Base-by-base conservation (phyloP, 2,329 filamentous ascomycete genomes). In the Pseudopyricularia javanii region DNA sequence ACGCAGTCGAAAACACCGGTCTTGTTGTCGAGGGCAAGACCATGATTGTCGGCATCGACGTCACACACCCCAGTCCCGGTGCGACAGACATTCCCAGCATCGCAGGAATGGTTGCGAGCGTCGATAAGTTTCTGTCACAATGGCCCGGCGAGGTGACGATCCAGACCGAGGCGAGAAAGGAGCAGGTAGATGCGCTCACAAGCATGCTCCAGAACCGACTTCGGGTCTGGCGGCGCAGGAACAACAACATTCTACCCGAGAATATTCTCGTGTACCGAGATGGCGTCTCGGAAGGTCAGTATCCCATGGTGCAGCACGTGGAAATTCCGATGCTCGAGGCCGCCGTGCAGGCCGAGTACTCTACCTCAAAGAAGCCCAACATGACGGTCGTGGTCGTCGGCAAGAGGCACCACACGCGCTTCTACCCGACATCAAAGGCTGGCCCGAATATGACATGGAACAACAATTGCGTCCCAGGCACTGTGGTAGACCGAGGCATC, bases 261-360 rank as follows among this genome's bases (percentile, higher is more conserved):
- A 88, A 89, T 60, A 85, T 95, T 47, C 69, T 96, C 56, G 79
- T 95, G 48, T 96, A 89, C 70, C 83, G 91, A 24, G 91, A 95
- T 59, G 91, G 91, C 37, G 88, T 96, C 0, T 93, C 88, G 0
- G 90, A 95, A 60, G 83, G 88, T 0, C 89, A 95, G 59, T 95
- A 91, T 65, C 61, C 74, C 0, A 70, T 77, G 24, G 84, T 95
- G 0, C 68, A 93, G 0, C 68, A 79, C 0, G 56, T 76, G 1
- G 91, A 96, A 65, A 73, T 94, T 37, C 80, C 81, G 0, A 63
- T 68, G 2, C 82, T 91, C 53, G 73, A 82, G 6, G 59, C 68
- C 2, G 64, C 70, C 26, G 57, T 74, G 0, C 91, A 88, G 61
- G 73, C 76, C 0, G 69, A 71, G 0, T 63, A 68, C 3, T 62